Base-by-base conservation (phyloP, 2,329 filamentous ascomycete genomes). In the Aspergillus ochraceus region DNA sequence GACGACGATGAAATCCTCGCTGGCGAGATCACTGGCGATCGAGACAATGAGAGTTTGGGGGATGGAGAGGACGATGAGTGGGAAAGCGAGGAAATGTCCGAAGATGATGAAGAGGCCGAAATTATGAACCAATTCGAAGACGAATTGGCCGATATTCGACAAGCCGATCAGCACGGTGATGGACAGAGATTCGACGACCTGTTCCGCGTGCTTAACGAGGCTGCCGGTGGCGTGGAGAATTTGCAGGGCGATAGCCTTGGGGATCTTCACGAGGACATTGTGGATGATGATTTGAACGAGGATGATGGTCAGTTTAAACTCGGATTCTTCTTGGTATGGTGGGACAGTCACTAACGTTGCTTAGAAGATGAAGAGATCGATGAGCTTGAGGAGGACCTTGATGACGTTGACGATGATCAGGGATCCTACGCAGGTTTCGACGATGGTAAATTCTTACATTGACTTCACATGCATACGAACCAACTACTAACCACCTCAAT, bases 341-440 rank as follows among this genome's bases (percentile, higher is more conserved):
- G 14, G 47, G 36, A 32, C 22, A 17, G 39, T 61, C 57, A 29
- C 67, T 74, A 59, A 74, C 58, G 36, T 55, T 80, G 50, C 19
- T 81, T 77, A 81, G 88, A 90, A 57, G 89, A 90, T 61, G 87
- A 74, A 57, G 73, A 79, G 55, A 72, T 79, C 49, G 79, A 80
- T 61, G 78, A 80, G 50, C 71, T 79, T 55, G 77, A 80, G 50
- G 78, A 80, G 42, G 76, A 79, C 47, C 71, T 76, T 24, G 79
- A 80, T 59, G 78, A 79, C 42, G 74, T 76, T 57, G 77, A 80
- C 57, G 78, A 80, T 47, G 76, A 79, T 46, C 74, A 79, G 60
- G 74, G 71, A n/a, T 76, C 74, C 17, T 76, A 76, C 49, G 70
- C 74, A 49, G 75, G 72, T 6, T 74, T 74, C 61, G 74, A 78